A percentile compares a stretch with the other conserved stretches of the same genome.
Conservation (phyloP, 2,329 filamentous ascomycete species). For the Coniochaeta prunicola region DNA sequence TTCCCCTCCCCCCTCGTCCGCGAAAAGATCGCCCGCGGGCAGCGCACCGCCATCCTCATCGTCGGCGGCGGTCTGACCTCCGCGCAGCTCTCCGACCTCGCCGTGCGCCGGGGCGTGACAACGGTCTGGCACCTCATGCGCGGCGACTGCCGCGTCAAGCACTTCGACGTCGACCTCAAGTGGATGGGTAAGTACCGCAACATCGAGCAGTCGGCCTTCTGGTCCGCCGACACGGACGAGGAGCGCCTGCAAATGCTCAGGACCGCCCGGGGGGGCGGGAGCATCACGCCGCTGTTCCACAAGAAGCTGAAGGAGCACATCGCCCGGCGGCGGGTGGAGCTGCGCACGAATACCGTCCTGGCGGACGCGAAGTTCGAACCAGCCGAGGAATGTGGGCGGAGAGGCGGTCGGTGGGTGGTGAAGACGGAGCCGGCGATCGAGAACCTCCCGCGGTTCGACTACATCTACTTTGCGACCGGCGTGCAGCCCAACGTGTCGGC, state of each 20-base stretch:
- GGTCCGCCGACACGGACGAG: conserved; percentile 65
- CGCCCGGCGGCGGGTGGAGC: conserved; percentile 38
- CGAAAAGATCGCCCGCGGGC: conserved; percentile 40
- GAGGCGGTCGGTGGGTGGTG: conserved; percentile 29
- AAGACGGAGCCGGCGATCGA: conserved; percentile 44
- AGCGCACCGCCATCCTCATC: conserved; percentile 57
- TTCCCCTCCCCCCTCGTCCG: conserved; percentile 49
- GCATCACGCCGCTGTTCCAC: conserved; percentile 61
- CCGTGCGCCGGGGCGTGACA: conserved; percentile 54
- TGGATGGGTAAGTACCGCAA: conserved; percentile 85
- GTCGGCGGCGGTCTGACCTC: conserved; percentile 72
- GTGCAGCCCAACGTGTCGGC: conserved; percentile 54
- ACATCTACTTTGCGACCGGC: conserved; percentile 72
- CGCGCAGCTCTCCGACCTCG: conserved; percentile 64
- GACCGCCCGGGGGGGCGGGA: conserved; percentile 66
- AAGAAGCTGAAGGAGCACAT: conserved; percentile 59
- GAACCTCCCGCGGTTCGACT: conserved; percentile 51
- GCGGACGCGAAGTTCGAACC: conserved; percentile 41
- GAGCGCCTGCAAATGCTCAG: conserved; percentile 61
- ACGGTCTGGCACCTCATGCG: conserved; percentile 68
- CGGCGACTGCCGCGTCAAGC: conserved; percentile 53
- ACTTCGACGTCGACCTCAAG: conserved; percentile 67
- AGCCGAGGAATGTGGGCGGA: conserved; percentile 20
- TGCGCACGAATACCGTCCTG: conserved; percentile 53
- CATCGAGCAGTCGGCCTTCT: conserved; percentile 68